Base-by-base conservation (phyloP, 192 early-diverging fungal species). In the Backusella australiensis region DNA sequence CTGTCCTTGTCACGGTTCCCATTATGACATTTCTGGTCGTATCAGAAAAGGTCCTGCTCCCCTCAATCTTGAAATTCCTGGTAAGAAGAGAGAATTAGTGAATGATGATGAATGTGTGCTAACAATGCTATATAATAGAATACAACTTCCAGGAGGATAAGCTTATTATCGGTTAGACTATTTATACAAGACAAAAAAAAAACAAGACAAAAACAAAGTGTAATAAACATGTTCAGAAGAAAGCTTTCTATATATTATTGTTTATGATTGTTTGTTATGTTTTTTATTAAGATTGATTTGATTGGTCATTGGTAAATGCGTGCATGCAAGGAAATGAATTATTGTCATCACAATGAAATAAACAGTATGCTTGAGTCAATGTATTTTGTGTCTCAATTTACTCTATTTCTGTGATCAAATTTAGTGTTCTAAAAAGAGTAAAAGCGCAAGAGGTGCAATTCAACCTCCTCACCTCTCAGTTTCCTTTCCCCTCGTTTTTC, bases 1-100 rank as follows among this genome's bases (percentile, higher is more conserved):
- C 92, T 99, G 97, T 87, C 97, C 97, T 69, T 99, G 97, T 91
- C 97, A 99, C 88, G 97, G 97, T 73, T 99, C 97, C 46, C 97
- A 99, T 83, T 99, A 99, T 84, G 97, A 99, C 84, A 96, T 99
- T 77, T 96, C 96, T 72, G 97, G 97, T 59, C 96, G 97, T 87
- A 96, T 97, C 77, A 91, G 97, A 80, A 97, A 98, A 89, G 97
- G 97, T 71, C 97, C 97, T 34, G 97, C 97, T 72, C 97, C 97
- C 39, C 89, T 99, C 56, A 99, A 99, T 91, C 89, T 99, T 83
- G 97, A 99, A 88, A 91, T 99, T 74, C 97, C 97, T 67, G 82
- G 78, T 77, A 91, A 93, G 80, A 88, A 17, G 77, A 38, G 46
- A 77, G 15, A 59, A 5, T 9, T 0, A 32, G 32, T 0, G 32